A percentile compares a stretch with the other conserved stretches of the same genome.
Conservation (phyloP, 2,329 filamentous ascomycete genomes). For the Aspergillus ochraceus region DNA sequence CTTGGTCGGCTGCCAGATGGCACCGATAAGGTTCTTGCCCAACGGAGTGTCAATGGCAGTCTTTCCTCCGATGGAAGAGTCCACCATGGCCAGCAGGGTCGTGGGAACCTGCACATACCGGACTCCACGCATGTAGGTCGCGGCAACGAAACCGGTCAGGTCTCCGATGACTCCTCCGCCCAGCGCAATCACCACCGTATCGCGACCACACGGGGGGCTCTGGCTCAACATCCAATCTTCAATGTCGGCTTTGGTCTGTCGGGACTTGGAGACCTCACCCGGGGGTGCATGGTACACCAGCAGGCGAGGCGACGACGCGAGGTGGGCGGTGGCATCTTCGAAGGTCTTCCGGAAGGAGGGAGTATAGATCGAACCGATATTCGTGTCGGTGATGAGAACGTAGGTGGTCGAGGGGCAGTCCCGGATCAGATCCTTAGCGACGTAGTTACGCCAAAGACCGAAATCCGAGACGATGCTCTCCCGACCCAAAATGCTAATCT, state of each 20-base stretch:
- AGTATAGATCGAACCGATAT: conserved; percentile 78
- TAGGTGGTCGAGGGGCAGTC: conserved; percentile 86
- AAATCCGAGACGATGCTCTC: conserved; percentile 92
- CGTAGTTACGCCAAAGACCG: conserved; percentile 80
- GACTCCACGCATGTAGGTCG: conserved; percentile 97
- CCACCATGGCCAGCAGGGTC: conserved; percentile 93
- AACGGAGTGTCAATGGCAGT: conserved; percentile 95
- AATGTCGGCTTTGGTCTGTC: conserved; percentile 90
- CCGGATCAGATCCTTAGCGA: conserved; percentile 75
- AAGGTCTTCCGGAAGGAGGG: conserved; percentile 72
- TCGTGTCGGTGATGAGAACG: conserved; percentile 94
- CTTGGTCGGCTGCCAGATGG: conserved; percentile 93
- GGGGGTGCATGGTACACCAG: conserved; percentile 85
- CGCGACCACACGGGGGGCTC: conserved; percentile 78
- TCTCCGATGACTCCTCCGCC: conserved; percentile 97
- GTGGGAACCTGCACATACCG: conserved; percentile 96
- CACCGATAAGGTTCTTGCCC: conserved; percentile 92
- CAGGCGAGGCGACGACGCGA: conserved; percentile 62
- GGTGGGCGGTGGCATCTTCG: conserved; percentile 47
- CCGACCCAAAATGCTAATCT: conserved; percentile 80
- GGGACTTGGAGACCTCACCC: conserved; percentile 89
- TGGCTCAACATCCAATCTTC: conserved; percentile 96
- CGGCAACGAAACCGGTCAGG: conserved; percentile 95
- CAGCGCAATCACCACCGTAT: conserved; percentile 91
- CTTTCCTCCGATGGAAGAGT: conserved; percentile 97